Evolutionary conservation across 192 early-diverging fungal species (phyloP), one percentile per base, ranked within the genome.

Genomic region (Thamnidium elegans): DNA sequence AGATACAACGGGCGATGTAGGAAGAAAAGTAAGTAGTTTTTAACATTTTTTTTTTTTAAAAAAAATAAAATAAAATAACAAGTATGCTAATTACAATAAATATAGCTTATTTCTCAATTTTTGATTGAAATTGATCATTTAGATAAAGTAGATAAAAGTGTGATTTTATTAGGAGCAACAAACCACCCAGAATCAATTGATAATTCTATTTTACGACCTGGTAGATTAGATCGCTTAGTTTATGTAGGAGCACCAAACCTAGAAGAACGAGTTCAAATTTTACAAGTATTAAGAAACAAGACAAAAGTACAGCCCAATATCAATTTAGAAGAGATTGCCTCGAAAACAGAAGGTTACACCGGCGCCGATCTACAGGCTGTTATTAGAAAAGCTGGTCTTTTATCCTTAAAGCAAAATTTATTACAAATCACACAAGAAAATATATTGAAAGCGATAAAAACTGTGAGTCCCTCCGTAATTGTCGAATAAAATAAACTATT

Each of bases 101-200:
- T 62, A 2, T 32, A 86, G 78, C 73, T 93, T 11, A 84, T 91
- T 31, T 85, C 92, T 7, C 91, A 93, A 68, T 59, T 95, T 9
- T 77, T 93, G 32, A 62, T 89, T 7, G 90, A 96, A 60, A 75
- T 97, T 74, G 94, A 96, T 63, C 72, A 62, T 20, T 78, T 91
- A 14, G 70, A 75, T 30, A 69, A 66, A 11, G 58, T 74, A 1
- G 73, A 79, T n/a, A 69, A 75, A 13, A 71, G 71, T 10, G 87
- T 96, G 7, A 81, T 94, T 19, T 63, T 98, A 0, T 69, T 98
- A 51, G 92, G 88, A 0, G 94, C 96, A 4, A 97, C 96, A 1
- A 98, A 97, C 58, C 86, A 88, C 56, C 87, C 85, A 4, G 71
- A 80, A 43, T 52, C 79, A 5, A 89, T 98, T 60, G 95, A 95